Evolutionary conservation across 208 protist genomes (phyloP), one percentile per base, ranked within the genome.

Genomic region (Wallacemonas rigidus): DNA sequence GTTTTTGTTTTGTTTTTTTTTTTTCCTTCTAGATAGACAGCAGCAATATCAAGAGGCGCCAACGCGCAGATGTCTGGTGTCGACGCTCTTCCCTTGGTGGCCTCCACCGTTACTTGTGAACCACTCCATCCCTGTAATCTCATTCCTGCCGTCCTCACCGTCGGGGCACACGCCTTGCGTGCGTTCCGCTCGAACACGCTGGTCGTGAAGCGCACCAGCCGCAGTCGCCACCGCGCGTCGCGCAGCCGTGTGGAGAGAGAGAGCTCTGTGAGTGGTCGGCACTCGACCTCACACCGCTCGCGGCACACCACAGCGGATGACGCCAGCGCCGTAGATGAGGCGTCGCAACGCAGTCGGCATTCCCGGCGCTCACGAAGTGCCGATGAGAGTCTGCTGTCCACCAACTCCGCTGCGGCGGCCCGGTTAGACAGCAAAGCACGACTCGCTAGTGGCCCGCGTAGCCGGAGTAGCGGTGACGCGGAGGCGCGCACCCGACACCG

Each of bases 111-210:
- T 40, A 69, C 74, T 55, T 72, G 74, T 35, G 77, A 84, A 55
- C 38, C 83, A 7, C 74, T 89, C 51, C 85, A 95, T 56, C 89
- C 89, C 40, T 64, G 89, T 57, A 87, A 88, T 69, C 43, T 95
- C 12, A 61, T 75, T 0, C 53, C 50, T 55, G 74, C 85, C 14
- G 54, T 75, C 35, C 77, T 73, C 47, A 74, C 77, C 38, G 70
- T 93, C 9, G 38, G 88, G 7, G 63, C 43, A 1, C 82, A 88
- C 55, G 76, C 81, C 1, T 69, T 91, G 14, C 71, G 74, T 11
- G 82, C 83, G 11, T 88, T 91, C 48, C 85, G 82, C 72, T 77
- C 86, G 1, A 85, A 86, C 45, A 89, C 86, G 43, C 72, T 90
- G 43, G 80, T 92, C 15, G 76, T 89, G 9, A 72, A 72, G 43